These are phyloP conservation scores for Aspergillus japonicus DNA, from an alignment of 2,329 filamentous ascomycete species.

Conservation along the genomic window DNA sequence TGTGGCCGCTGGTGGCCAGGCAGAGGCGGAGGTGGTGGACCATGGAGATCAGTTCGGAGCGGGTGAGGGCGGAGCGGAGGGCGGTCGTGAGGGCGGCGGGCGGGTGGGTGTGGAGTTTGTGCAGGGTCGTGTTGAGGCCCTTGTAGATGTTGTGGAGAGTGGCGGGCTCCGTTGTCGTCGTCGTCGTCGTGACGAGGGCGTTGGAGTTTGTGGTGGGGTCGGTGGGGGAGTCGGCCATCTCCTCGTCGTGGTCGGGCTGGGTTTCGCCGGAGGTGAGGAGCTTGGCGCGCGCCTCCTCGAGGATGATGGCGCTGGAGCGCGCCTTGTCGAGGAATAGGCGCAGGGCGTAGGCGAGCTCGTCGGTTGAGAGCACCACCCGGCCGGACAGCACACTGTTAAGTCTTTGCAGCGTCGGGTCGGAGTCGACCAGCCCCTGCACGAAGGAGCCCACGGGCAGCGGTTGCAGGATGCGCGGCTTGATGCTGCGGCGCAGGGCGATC, in stretches of 20 bases:
- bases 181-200: slow-evolving; percentile 8
- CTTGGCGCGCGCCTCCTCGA: slow-evolving; percentile 33
- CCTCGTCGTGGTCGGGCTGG: no score
- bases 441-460: slow-evolving; percentile 40
- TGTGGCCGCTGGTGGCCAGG: slow-evolving; percentile 44
- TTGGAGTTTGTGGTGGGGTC: slow-evolving; percentile 15
- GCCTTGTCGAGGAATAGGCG: slow-evolving; percentile 42
- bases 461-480: slow-evolving; percentile 36
- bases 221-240: background rate
- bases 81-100: slow-evolving; percentile 30
- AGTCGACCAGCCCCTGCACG: slow-evolving; percentile 39
- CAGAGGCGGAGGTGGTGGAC: slow-evolving; percentile 45
- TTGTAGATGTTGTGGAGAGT: slow-evolving; percentile 38
- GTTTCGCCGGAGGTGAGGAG: slow-evolving; percentile 31
- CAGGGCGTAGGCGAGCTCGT: slow-evolving; percentile 42
- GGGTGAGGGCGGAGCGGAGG: slow-evolving; percentile 40
- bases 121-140: slow-evolving; percentile 39
- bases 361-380: slow-evolving; percentile 34
- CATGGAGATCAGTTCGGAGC: slow-evolving; percentile 41
- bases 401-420: slow-evolving; percentile 39
- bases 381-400: slow-evolving; percentile 39
- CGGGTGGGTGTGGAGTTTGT: slow-evolving; percentile 38
- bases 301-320: slow-evolving; percentile 32
- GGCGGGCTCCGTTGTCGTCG: slow-evolving; percentile 14
- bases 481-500: slow-evolving; percentile 37